A percentile compares a stretch with the other conserved stretches of the same genome.
phyloP scores from a whole-genome alignment of 2,329 filamentous ascomycete genomes.

The Colletotrichum plurivorum region DNA sequence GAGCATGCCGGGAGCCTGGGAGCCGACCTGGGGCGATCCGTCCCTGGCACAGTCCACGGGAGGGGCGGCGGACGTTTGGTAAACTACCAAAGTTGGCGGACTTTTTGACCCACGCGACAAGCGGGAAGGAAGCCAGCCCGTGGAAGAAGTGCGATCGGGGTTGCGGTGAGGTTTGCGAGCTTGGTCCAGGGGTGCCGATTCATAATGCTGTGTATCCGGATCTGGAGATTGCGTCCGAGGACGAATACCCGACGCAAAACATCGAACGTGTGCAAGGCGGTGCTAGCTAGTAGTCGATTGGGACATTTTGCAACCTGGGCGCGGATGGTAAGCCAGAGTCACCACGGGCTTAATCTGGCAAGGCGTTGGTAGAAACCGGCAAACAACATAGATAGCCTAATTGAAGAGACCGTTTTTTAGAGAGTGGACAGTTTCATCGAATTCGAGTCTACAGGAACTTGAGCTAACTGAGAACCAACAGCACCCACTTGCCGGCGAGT shows the following conservation, averaged over 20 bases:
- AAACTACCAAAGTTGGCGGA: neutral
- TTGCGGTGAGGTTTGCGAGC: too few species aligned
- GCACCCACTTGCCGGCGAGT: neutral
- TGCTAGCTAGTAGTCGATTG: neutral
- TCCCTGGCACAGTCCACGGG: conserved; percentile 33
- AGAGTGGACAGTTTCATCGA: neutral
- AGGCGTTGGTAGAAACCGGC: too few species aligned
- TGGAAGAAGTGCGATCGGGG: too few species aligned
- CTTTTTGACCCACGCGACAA: too few species aligned
- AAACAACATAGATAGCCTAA: neutral
- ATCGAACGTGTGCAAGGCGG: neutral
- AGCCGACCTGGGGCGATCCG: conserved; percentile 33
- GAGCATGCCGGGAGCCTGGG: conserved; percentile 42
- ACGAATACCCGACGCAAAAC: neutral
- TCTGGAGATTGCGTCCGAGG: neutral
- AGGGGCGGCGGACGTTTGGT: conserved; percentile 31
- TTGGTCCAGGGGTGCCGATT: too few species aligned
- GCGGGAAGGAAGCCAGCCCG: too few species aligned
- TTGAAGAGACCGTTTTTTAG: neutral
- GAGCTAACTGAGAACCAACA: conserved; percentile 15
- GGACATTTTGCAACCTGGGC: neutral
- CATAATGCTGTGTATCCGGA: neutral
- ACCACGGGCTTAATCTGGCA: too few species aligned
- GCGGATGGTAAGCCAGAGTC: neutral
- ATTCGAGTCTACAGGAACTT: conserved; percentile 14